A percentile compares a stretch with the other conserved stretches of the same genome.
Conservation (phyloP, 2,329 filamentous ascomycete genomes). For the Sarocladium oryzae region DNA sequence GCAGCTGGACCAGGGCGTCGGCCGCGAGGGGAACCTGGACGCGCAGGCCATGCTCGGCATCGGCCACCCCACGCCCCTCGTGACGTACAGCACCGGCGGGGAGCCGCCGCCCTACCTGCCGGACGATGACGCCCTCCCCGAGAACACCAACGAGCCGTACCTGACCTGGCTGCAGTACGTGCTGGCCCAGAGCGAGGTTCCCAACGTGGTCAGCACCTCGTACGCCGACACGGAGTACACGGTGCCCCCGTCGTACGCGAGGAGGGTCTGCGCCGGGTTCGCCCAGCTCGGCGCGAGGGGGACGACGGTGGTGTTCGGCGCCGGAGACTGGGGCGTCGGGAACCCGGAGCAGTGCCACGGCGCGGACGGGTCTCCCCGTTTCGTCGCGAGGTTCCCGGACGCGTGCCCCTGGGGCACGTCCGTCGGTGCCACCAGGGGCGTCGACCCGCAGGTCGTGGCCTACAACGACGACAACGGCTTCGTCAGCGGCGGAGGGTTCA, state of each 20-base stretch:
- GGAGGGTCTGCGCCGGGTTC: slow-evolving; percentile 47
- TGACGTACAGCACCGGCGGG: slow-evolving; percentile 9
- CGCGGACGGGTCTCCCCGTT: slow-evolving; percentile 29
- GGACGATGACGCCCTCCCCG: slow-evolving; percentile 13
- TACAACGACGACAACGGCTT: slow-evolving; percentile 41
- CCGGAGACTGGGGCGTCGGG: slow-evolving; percentile 47
- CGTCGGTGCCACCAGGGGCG: slow-evolving; percentile 48
- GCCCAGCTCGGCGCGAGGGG: slow-evolving; percentile 59
- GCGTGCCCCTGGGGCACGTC: slow-evolving; percentile 55
- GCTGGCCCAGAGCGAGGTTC: slow-evolving; percentile 45
- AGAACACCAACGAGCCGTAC: slow-evolving; percentile 58
- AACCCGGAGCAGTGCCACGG: slow-evolving; percentile 20
- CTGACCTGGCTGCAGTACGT: slow-evolving; percentile 57
- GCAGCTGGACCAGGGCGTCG: slow-evolving; percentile 6
- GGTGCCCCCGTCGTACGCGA: slow-evolving; percentile 52
- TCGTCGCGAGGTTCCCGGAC: slow-evolving; percentile 28
- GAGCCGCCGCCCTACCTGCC: not conserved
- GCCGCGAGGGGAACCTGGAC: slow-evolving; percentile 3
- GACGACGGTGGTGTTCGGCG: slow-evolving; percentile 59
- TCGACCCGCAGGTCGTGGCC: slow-evolving; percentile 40
- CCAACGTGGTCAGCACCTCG: slow-evolving; percentile 60
- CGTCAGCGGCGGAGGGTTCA: slow-evolving; percentile 40
- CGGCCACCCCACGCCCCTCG: slow-evolving; percentile 9
- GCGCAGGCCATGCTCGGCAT: slow-evolving; percentile 10
- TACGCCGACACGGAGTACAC: slow-evolving; percentile 65